Base-by-base conservation (phyloP, 148 eudicot species). In the Fagopyrum tataricum region DNA sequence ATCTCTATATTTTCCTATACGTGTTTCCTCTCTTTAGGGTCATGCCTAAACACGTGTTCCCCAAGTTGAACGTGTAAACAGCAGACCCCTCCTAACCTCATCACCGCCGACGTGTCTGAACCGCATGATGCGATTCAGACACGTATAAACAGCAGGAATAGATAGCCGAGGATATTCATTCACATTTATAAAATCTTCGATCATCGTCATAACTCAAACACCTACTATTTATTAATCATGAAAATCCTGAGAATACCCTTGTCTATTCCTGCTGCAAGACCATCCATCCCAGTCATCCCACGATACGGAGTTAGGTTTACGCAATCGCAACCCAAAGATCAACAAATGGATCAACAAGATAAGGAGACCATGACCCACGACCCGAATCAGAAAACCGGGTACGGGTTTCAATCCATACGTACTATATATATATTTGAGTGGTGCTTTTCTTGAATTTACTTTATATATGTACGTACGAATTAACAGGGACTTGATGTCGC, bases 401-500 rank as follows among this genome's bases (percentile, higher is more conserved):
- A 58, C 40, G 66, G 15, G 14, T 58, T 58, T 23, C 37, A 58
- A 23, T 23, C 24, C 62, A 11, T 3, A 20, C 7, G 17, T 2
- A 48, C 24, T 55, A 6, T 23, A 18, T 55, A 18, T 55, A 17
- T 52, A n/a, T 52, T 18, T 0, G 37, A 31, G 37, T 31, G 37
- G 0, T 31, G 1, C 1, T 52, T 15, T n/a, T 52, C 13, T 15
- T 48, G 52, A 49, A 49, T 49, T n/a, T n/a, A n/a, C n/a, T n/a
- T n/a, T 49, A 6, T 49, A 0, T 48, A 13, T 48, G 58, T 15
- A 6, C 5, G 7, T 6, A 52, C 5, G 18, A 53, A 56, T 56
- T 7, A 21, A 67, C 17, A 88, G 92, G 79, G 88, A 90, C 37
- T 80, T 70, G 78, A 90, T 81, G 88, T 81, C 86, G 40, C 79